These are phyloP conservation scores for Microbotryomycetes sp. DNA, from an alignment of 1,284 basidiomycete species.

Conservation along the genomic window DNA sequence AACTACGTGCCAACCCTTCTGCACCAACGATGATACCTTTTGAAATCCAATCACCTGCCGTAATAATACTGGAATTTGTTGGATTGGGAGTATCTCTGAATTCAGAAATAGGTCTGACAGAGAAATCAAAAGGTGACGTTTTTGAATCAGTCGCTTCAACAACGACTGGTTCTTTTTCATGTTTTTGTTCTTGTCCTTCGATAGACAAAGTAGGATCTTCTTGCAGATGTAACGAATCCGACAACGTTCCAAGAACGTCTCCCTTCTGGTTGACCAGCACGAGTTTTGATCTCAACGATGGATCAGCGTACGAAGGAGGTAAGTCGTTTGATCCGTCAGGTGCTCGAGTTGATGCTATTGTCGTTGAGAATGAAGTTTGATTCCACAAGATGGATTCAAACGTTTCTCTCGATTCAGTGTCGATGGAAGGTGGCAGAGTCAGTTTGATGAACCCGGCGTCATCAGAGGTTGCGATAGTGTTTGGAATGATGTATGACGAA, in stretches of 20 bases:
- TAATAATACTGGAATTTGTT: conserved; percentile 17
- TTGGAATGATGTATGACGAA: conserved; percentile 18
- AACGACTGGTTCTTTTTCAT: not conserved
- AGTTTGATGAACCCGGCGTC: conserved; percentile 11
- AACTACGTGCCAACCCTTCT: conserved; percentile 31
- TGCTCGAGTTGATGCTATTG: not conserved
- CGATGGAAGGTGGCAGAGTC: conserved; percentile 1
- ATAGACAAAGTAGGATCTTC: not conserved
- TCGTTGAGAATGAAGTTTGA: not conserved
- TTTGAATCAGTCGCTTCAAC: not conserved
- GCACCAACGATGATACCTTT: conserved; percentile 38
- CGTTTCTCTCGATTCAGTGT: conserved; percentile 8
- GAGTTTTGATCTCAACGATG: not conserved
- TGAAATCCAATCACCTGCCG: conserved; percentile 37
- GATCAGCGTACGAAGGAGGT: no score
- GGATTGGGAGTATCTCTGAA: conserved; percentile 14
- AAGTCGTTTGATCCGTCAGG: not conserved
- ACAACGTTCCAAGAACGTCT: conserved; percentile 3
- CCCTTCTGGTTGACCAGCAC: not conserved
- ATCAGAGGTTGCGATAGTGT: conserved; percentile 3
- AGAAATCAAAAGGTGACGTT: not conserved
- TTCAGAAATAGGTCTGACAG: conserved; percentile 11
- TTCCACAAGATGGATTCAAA: conserved; percentile 19
- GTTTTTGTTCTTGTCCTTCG: not conserved
- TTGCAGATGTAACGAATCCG: not conserved